phyloP scores from a whole-genome alignment of 2,329 filamentous ascomycete genomes.

The Neofusicoccum umdonicola region DNA sequence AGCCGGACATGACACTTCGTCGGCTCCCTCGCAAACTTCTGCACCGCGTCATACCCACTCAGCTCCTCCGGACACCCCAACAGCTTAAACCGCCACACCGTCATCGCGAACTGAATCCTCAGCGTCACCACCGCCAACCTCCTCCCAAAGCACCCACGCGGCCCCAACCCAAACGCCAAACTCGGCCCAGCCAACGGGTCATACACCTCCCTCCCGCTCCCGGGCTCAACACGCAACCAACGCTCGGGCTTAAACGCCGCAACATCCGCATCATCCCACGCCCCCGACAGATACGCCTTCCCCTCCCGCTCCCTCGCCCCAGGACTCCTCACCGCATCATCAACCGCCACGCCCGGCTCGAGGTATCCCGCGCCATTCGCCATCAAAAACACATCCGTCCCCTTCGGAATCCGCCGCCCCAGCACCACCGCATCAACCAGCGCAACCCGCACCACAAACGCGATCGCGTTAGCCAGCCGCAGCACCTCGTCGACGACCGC shows the following conservation, averaged over 20 bases:
- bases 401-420: slow-evolving; percentile 41
- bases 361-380: slow-evolving; percentile 21
- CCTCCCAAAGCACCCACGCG: slow-evolving; percentile 27
- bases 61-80: slow-evolving; percentile 1
- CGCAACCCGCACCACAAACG: slow-evolving; percentile 30
- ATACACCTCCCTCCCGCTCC: neutral
- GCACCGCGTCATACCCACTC: neutral
- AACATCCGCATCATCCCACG: neutral
- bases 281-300: neutral
- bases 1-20: neutral
- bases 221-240: neutral
- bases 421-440: slow-evolving; percentile 41
- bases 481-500: slow-evolving; percentile 42
- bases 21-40: slow-evolving; percentile 1
- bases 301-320: neutral
- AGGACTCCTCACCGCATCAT: neutral
- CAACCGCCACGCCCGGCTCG: neutral
- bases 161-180: slow-evolving; percentile 26
- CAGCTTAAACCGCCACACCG: slow-evolving; percentile 27
- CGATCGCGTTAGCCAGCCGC: slow-evolving; percentile 31
- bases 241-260: neutral
- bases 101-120: slow-evolving; percentile 20
- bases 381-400: slow-evolving; percentile 35
- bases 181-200: neutral
- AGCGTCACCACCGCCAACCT: slow-evolving; percentile 26